phyloP scores from a whole-genome alignment of 163 green algal species.

The Chlorella variabilis region DNA sequence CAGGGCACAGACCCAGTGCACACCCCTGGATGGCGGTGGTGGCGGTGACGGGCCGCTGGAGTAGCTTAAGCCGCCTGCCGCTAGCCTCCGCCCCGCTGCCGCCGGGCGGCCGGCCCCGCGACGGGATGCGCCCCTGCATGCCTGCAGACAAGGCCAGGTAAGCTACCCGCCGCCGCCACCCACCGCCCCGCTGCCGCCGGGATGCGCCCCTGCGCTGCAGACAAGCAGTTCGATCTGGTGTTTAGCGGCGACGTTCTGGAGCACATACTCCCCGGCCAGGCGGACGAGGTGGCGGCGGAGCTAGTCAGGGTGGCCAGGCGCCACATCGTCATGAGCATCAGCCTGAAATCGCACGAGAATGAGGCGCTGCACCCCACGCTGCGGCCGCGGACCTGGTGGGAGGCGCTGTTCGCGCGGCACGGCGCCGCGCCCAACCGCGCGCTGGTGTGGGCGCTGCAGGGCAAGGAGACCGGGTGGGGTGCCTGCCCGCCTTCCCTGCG shows the following conservation, averaged over 20 bases:
- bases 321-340: constrained; percentile 22
- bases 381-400: constrained; percentile 22
- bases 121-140: not conserved
- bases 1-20: too few relatives aligned
- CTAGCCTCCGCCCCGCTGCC: too few relatives aligned
- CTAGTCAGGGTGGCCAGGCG: constrained; percentile 12
- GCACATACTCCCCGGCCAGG: constrained; percentile 21
- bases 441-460: constrained; percentile 26
- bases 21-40: too few relatives aligned
- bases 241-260: constrained; percentile 22
- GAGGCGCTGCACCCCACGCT: constrained; percentile 9
- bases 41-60: too few relatives aligned
- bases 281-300: constrained; percentile 9
- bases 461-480: constrained; percentile 4
- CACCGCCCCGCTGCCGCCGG: not conserved
- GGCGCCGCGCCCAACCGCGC: not conserved
- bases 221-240: constrained; percentile 23
- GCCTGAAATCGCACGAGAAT: constrained; percentile 22
- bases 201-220: not conserved
- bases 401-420: constrained; percentile 7
- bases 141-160: not conserved
- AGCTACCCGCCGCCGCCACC: not conserved
- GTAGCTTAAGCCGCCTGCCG: too few relatives aligned
- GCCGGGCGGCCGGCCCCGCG: too few relatives aligned
- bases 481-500: not conserved